A percentile compares a stretch with the other conserved stretches of the same genome.
Conservation (phyloP, 2,329 filamentous ascomycete genomes). For the Ophiostoma sp. region DNA sequence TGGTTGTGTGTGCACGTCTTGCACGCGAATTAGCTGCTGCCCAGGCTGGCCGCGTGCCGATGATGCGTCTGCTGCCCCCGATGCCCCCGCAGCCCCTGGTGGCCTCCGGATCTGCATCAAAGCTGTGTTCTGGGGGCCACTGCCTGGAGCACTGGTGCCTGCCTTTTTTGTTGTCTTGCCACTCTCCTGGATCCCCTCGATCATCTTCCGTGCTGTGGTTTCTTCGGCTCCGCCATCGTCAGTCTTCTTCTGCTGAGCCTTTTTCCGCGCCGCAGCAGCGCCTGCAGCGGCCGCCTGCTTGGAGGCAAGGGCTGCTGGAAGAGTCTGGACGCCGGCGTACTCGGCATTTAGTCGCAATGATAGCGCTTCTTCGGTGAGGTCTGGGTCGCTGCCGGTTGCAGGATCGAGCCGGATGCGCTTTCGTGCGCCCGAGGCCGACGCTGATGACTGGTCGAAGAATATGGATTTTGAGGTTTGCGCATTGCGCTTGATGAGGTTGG, state of each 20-base stretch:
- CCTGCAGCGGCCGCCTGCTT: conserved; percentile 65
- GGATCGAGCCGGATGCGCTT: conserved; percentile 36
- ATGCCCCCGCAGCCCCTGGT: conserved; percentile 25
- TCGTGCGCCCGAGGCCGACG: conserved; percentile 18
- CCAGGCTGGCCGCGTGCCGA: conserved; percentile 33
- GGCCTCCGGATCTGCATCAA: conserved; percentile 35
- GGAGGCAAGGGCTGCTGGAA: conserved; percentile 71
- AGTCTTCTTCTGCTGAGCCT: conserved; percentile 43
- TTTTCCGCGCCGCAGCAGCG: conserved; percentile 45
- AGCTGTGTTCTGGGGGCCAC: conserved; percentile 33
- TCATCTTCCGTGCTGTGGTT: conserved; percentile 57
- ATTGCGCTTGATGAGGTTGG: conserved; percentile 39
- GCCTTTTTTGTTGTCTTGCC: conserved; percentile 26
- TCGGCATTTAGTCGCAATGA: conserved; percentile 61
- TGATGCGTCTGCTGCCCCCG: conserved; percentile 29
- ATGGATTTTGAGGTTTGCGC: conserved; percentile 38
- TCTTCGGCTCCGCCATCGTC: conserved; percentile 31
- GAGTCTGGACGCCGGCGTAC: conserved; percentile 69
- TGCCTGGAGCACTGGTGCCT: conserved; percentile 13
- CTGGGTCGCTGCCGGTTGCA: conserved; percentile 37
- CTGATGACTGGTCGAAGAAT: conserved; percentile 32
- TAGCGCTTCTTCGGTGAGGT: conserved; percentile 41
- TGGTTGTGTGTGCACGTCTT: conserved; percentile 38
- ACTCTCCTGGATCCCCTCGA: conserved; percentile 55
- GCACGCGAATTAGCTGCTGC: conserved; percentile 35